A percentile compares a stretch with the other conserved stretches of the same genome.
Conservation (phyloP, 2,329 filamentous ascomycete species). For the Bipolaris gigantea region DNA sequence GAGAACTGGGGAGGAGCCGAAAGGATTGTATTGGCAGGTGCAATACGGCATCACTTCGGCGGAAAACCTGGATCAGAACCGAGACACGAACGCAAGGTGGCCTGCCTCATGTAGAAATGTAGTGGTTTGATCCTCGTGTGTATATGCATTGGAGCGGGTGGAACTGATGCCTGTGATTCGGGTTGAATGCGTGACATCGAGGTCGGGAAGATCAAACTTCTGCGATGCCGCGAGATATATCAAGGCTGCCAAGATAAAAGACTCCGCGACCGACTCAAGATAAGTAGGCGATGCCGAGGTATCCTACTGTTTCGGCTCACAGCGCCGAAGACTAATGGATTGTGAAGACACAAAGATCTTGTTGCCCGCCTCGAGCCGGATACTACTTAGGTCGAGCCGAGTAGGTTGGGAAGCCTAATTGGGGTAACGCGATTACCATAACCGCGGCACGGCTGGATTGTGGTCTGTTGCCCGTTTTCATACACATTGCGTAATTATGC, state of each 20-base stretch:
- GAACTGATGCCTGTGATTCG: conserved; percentile 12
- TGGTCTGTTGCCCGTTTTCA: too few relatives aligned
- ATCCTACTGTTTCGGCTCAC: too few relatives aligned
- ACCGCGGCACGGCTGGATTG: too few relatives aligned
- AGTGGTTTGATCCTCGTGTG: conserved; percentile 18
- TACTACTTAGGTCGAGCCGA: too few relatives aligned
- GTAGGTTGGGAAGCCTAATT: too few relatives aligned
- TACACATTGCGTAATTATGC: too few relatives aligned
- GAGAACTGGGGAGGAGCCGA: conserved; percentile 15
- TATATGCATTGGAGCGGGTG: conserved; percentile 21
- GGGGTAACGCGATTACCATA: too few relatives aligned
- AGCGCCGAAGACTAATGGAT: neutral
- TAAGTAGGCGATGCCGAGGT: too few relatives aligned
- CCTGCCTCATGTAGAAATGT: conserved; percentile 1
- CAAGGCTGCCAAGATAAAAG: neutral
- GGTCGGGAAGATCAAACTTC: conserved; percentile 9
- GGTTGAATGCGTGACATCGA: conserved; percentile 13
- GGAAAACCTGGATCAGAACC: conserved; percentile 30
- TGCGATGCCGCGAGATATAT: neutral
- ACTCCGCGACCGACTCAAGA: neutral
- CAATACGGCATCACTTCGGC: conserved; percentile 23
- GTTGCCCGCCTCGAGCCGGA: too few relatives aligned
- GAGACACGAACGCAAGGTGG: conserved; percentile 16
- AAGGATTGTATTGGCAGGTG: conserved; percentile 23
- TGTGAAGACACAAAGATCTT: neutral